Percentiles rank a stretch among this genome's conserved stretches.
These are phyloP conservation scores for Cadophora sp. DNA, from an alignment of 2,329 filamentous ascomycete species.

Conservation along the genomic window DNA sequence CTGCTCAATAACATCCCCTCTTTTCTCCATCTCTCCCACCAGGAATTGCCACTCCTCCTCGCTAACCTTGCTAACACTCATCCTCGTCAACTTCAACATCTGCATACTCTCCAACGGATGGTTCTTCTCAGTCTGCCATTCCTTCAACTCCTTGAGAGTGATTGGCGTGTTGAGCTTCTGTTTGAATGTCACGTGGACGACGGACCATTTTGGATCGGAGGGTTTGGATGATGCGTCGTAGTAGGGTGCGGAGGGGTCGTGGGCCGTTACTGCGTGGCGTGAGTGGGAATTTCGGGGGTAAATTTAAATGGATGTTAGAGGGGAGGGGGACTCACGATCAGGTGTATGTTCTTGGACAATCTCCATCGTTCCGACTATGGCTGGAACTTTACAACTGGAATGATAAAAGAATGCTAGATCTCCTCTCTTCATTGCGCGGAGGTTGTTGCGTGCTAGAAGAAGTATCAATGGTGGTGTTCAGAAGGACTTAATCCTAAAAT, in stretches of 20 bases:
- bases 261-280: constrained; percentile 56
- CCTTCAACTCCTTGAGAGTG: constrained; percentile 73
- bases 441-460: constrained; percentile 77
- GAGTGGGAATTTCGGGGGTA: constrained; percentile 19
- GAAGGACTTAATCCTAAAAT: background rate
- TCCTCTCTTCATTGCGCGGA: constrained; percentile 88
- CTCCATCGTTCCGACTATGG: constrained; percentile 87
- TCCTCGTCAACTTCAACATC: constrained; percentile 78
- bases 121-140: constrained; percentile 60
- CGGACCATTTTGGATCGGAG: constrained; percentile 79
- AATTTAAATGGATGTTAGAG: constrained; percentile 8
- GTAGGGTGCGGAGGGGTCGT: constrained; percentile 76
- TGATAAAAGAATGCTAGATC: constrained; percentile 98
- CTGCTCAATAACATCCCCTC: constrained; percentile 34
- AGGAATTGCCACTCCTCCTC: constrained; percentile 70
- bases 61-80: constrained; percentile 79
- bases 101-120: constrained; percentile 76
- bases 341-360: constrained; percentile 84
- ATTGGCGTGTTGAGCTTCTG: constrained; percentile 80
- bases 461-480: background rate
- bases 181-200: constrained; percentile 88
- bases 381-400: constrained; percentile 88
- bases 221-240: constrained; percentile 79
- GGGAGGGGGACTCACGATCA: constrained; percentile 63
- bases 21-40: constrained; percentile 51